Percentiles rank a stretch among this genome's conserved stretches.
Evolutionary conservation across 179 eudicot genomes (phyloP).

Genomic region (Heliamphora pulchella): DNA sequence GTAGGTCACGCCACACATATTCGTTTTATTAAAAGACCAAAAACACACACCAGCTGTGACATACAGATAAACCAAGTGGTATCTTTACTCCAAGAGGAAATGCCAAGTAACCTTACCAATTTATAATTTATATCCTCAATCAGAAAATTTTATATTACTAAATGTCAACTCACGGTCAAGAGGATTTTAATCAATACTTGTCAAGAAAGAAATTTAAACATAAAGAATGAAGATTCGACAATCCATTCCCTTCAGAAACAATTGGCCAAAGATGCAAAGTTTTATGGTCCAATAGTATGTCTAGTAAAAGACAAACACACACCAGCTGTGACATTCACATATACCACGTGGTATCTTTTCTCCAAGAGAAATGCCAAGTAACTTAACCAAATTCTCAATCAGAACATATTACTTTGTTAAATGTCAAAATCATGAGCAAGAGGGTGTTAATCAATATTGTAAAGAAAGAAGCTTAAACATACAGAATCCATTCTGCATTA

Average conservation of each 20-base stretch:
- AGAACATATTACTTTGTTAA: too few species aligned
- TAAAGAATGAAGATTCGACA: too few species aligned
- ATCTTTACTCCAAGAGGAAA: neutral
- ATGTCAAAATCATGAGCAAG: neutral
- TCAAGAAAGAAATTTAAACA: too few species aligned
- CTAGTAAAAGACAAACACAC: neutral
- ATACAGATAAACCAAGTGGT: neutral
- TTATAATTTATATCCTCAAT: neutral
- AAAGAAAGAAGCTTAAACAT: constrained; percentile 3
- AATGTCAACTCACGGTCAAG: too few species aligned
- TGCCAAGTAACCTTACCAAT: neutral
- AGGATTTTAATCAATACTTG: too few species aligned
- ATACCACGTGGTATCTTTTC: too few species aligned
- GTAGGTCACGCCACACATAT: neutral
- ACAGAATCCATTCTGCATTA: neutral
- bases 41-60: neutral
- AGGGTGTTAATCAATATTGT: neutral
- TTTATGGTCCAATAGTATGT: neutral
- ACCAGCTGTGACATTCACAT: neutral
- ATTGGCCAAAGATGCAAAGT: neutral
- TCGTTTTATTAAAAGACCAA: neutral
- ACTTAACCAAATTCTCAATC: neutral
- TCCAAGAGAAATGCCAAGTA: neutral
- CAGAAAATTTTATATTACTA: too few species aligned
- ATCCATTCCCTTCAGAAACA: neutral